Evolutionary conservation across 441 rosid species (phyloP).

Genomic region (Arabidopsis lyrata): DNA sequence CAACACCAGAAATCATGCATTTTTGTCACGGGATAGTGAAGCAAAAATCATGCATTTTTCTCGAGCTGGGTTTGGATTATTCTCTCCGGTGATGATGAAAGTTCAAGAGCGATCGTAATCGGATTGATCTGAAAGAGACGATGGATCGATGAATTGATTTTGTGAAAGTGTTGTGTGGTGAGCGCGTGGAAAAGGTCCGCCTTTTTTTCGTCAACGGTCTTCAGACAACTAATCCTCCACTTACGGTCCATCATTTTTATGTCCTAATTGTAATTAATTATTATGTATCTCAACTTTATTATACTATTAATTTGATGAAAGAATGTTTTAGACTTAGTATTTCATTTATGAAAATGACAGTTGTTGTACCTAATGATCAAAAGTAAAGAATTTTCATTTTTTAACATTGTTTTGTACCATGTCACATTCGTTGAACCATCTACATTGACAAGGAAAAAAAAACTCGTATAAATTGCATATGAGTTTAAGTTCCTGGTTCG

Average conservation of each 20-base stretch:
- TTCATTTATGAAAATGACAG: neutral
- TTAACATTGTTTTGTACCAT: neutral
- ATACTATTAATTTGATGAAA: neutral
- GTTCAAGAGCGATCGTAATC: constrained; percentile 10
- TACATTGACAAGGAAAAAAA: constrained; percentile 3
- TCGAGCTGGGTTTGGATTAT: constrained; percentile 18
- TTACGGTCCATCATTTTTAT: constrained; percentile 9
- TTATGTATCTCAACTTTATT: neutral
- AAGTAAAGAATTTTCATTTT: neutral
- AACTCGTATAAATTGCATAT: no score
- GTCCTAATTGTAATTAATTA: constrained; percentile 22
- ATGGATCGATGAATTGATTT: neutral
- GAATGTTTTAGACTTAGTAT: constrained; percentile 5
- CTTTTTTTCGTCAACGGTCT: constrained; percentile 38
- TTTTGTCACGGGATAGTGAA: constrained; percentile 96
- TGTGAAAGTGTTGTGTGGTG: constrained; percentile 22
- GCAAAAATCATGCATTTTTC: constrained; percentile 94
- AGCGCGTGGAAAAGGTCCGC: constrained; percentile 45
- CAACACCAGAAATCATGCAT: no score
- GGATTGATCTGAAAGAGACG: constrained; percentile 21
- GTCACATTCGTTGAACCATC: neutral
- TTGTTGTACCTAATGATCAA: neutral
- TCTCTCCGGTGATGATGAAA: neutral
- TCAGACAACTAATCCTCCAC: constrained; percentile 36
- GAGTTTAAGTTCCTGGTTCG: no score